Evolutionary conservation across 257 asterid species (phyloP), one percentile per base, ranked within the genome.

Genomic region (Lycium ferocissimum): DNA sequence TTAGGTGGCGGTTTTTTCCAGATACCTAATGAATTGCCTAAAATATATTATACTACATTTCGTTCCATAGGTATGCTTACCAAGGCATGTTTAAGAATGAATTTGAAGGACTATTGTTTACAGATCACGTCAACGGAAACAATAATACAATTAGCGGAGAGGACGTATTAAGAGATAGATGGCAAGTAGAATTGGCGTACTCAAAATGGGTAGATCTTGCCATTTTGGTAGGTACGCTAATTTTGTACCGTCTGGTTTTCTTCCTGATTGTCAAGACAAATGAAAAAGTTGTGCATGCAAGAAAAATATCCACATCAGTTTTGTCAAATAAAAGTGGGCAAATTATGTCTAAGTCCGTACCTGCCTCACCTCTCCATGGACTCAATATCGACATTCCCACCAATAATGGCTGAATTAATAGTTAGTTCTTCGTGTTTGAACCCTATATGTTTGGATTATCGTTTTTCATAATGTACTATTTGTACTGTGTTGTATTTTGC

Each of bases 41-140:
- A 33, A 9, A 57, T 61, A 0, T 43, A 0, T 12, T 87, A 3
- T 87, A 85, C 81, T 66, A 87, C 63, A 45, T 87, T 82, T 80
- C 89, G 7, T 86, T 89, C 66, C 92, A 89, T 63, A 87, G 8
- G 53, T 89, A 87, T 40, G 91, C 89, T 9, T 87, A 57, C 59
- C 90, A 89, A 71, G 91, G 91, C 1, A 22, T 89, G 63, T 85
- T 72, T 83, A 89, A 89, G 89, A 89, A 85, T 49, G 90, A 89
- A n/a, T 87, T 89, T 22, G 63, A 38, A 22, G 90, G 92, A 17
- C 43, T 81, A 2, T 11, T 6, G 1, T 85, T 89, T 40, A 66
- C 82, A 0, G 45, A 26, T 4, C 3, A 75, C 8, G 61, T 9
- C 2, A 5, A 43, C 0, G 38, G 49, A 49, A 33, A 38, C 18